These are phyloP conservation scores for Ogataea populi-albae DNA, from an alignment of 805 yeast genomes.

Conservation along the genomic window DNA sequence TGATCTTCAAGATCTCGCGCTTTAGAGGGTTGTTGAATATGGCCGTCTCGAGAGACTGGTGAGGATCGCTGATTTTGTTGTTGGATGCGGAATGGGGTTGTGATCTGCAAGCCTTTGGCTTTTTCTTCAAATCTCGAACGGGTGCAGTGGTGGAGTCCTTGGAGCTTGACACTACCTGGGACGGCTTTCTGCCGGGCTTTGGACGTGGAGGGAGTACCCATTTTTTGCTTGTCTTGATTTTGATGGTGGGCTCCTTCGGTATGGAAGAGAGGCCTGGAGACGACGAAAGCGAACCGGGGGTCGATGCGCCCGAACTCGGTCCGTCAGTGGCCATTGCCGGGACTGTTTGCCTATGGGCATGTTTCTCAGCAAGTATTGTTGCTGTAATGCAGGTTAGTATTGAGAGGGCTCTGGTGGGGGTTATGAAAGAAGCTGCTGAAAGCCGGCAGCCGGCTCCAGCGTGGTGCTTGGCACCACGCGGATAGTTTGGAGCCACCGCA, in stretches of 20 bases:
- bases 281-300: slow-evolving; percentile 11
- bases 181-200: slow-evolving; percentile 63
- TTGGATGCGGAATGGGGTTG: slow-evolving; percentile 1
- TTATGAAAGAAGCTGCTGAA: too few relatives aligned
- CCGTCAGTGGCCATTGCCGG: too few relatives aligned
- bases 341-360: too few relatives aligned
- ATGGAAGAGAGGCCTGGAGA: slow-evolving; percentile 8
- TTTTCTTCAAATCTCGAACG: slow-evolving; percentile 12
- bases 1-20: slow-evolving; percentile 39
- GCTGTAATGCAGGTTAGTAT: too few relatives aligned
- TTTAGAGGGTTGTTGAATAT: slow-evolving; percentile 34
- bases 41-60: slow-evolving; percentile 11
- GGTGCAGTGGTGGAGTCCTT: slow-evolving; percentile 6
- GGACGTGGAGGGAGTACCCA: slow-evolving; percentile 89
- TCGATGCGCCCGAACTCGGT: slow-evolving; percentile 10
- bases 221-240: slow-evolving; percentile 62
- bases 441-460: too few relatives aligned
- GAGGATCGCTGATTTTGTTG: neutral
- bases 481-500: too few relatives aligned
- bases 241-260: slow-evolving; percentile 19
- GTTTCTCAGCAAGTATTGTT: too few relatives aligned
- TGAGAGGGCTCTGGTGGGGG: too few relatives aligned
- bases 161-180: slow-evolving; percentile 12
- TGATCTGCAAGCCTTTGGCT: slow-evolving; percentile 4
- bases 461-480: too few relatives aligned